Evolutionary conservation across 495 filamentous ascomycete species (phyloP), one percentile per base, ranked within the genome.

Genomic region (Stereocaulon alpinum): DNA sequence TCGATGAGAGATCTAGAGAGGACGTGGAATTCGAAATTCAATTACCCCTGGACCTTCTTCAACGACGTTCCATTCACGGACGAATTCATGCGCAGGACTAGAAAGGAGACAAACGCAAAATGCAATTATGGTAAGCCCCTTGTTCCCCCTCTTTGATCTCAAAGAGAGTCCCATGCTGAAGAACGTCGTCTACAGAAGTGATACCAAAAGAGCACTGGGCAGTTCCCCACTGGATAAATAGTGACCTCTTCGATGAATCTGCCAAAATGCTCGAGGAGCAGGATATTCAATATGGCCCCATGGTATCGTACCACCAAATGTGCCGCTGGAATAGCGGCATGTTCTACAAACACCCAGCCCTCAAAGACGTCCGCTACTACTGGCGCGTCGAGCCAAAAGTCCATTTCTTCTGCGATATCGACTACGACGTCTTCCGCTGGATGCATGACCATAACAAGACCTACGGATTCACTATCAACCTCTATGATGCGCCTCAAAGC

Each of bases 321-420:
- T 99, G 93, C 70, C 86, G 93, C 49, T 99, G 92, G 94, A 97
- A 99, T 78, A 92, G 87, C 66, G 93, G 93, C 64, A 79, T 96
- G 69, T 99, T 99, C 81, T 95, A 94, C 76, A 87, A 93, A 64
- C 94, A 99, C 74, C 91, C 91, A 0, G 91, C 89, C 0, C 83
- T 99, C 20, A 75, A 79, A 45, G 72, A 91, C 50, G 83, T 79
- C 54, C 87, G 87, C 56, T 99, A 89, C 79, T 99, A 99, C 77
- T 99, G 94, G 94, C 90, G 94, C 56, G 94, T 99, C 30, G 94
- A 99, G 74, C 94, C 94, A 55, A 95, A 97, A 64, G 94, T 99
- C 24, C 88, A 96, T 65, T 99, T 96, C 82, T 99, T 96, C 84
- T 99, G 94, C 77, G 88, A 96, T 67, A 78, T 99, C 63, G 91